These are phyloP conservation scores for Macrophomina pseudophaseolina DNA, from an alignment of 2,329 filamentous ascomycete genomes.

Conservation along the genomic window DNA sequence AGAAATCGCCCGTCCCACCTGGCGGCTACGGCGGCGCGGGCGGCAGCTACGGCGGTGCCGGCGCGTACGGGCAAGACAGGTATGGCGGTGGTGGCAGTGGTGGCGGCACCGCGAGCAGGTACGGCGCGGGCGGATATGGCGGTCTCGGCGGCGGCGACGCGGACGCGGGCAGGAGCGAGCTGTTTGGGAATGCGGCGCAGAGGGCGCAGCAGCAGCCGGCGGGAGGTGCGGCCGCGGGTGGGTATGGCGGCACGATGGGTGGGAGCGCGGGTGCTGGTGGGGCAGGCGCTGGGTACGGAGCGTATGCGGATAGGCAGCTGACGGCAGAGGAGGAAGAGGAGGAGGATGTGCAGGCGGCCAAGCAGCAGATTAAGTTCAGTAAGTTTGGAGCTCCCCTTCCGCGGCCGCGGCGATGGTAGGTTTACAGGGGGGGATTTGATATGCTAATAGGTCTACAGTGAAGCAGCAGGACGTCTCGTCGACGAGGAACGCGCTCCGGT, in stretches of 20 bases:
- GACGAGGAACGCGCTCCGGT: constrained; percentile 70
- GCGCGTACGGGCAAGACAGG: constrained; percentile 38
- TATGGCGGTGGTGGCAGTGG: constrained; percentile 49
- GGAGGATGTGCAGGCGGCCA: constrained; percentile 72
- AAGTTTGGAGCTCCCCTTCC: neutral
- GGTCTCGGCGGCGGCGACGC: constrained; percentile 56
- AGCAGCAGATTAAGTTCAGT: constrained; percentile 71
- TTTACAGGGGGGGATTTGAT: neutral
- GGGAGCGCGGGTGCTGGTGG: constrained; percentile 32
- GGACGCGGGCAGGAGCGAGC: constrained; percentile 65
- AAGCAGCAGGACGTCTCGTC: constrained; percentile 79
- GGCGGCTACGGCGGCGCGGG: constrained; percentile 45
- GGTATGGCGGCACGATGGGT: constrained; percentile 35
- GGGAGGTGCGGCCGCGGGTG: constrained; percentile 32
- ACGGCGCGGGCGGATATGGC: constrained; percentile 46
- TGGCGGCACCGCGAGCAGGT: constrained; percentile 29
- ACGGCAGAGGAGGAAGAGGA: constrained; percentile 82
- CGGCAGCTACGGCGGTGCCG: constrained; percentile 25
- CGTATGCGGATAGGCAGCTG: constrained; percentile 73
- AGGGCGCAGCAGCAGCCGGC: constrained; percentile 46
- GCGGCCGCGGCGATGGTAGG: neutral
- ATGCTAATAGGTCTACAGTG: constrained; percentile 41
- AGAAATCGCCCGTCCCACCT: constrained; percentile 52
- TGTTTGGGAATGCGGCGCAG: constrained; percentile 65
- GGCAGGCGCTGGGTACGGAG: constrained; percentile 47